Conservation (phyloP, 345 rosid species). For the Lepidium didymum region DNA sequence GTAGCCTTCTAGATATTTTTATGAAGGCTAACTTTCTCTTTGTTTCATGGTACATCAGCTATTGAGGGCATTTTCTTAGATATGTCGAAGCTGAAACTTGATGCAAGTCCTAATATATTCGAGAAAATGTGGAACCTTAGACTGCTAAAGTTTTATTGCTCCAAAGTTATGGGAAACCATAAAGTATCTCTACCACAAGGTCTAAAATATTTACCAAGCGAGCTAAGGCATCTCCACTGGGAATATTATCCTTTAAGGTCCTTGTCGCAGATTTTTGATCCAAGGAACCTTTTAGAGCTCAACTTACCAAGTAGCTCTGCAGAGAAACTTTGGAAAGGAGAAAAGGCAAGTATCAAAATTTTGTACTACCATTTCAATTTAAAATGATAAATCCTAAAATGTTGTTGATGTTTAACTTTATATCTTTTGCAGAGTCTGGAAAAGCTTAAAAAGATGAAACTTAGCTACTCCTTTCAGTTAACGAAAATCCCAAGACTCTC, state of each 20-base stretch:
- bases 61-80: conserved; percentile 27
- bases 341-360: background rate
- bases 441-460: conserved; percentile 11
- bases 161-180: background rate
- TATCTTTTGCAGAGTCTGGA: conserved; percentile 12
- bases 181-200: background rate
- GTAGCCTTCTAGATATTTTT: background rate
- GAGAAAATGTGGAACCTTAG: conserved; percentile 20
- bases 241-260: conserved; percentile 16
- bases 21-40: background rate
- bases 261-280: conserved; percentile 21
- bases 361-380: background rate
- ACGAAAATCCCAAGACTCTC: conserved; percentile 14
- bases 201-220: conserved; percentile 8
- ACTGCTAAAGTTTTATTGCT: conserved; percentile 3
- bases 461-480: conserved; percentile 12
- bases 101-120: background rate
- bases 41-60: conserved; percentile 26
- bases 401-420: background rate
- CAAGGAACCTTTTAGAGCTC: conserved; percentile 22
- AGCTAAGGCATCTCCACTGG: conserved; percentile 29
- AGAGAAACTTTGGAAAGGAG: conserved; percentile 26
- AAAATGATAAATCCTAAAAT: background rate
- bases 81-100: background rate
- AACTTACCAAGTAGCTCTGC: background rate